Conservation (phyloP, 805 yeast genomes). For the Cyberlindnera japonica region DNA sequence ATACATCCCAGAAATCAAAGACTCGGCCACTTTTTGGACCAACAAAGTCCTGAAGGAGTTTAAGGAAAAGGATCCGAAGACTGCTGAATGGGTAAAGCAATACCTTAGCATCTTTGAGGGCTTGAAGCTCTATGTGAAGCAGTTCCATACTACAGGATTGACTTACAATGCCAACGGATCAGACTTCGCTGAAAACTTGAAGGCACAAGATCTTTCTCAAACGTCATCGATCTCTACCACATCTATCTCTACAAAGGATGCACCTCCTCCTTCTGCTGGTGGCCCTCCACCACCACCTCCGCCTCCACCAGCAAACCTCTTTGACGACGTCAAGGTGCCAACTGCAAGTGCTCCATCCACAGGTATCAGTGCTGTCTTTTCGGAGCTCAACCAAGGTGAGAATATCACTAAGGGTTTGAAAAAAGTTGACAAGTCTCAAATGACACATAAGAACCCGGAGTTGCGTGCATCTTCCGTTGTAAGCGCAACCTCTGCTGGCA, state of each 20-base stretch:
- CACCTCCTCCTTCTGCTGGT: conserved; percentile 79
- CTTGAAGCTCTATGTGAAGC: conserved; percentile 69
- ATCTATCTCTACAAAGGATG: conserved; percentile 34
- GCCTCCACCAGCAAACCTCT: conserved; percentile 80
- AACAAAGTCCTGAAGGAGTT: conserved; percentile 84
- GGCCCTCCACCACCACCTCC: conserved; percentile 96
- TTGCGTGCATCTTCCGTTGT: conserved; percentile 59
- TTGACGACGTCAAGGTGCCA: conserved; percentile 35
- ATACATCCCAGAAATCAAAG: conserved; percentile 77
- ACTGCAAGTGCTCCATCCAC: conserved; percentile 29
- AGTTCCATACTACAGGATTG: conserved; percentile 80
- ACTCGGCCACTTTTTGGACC: conserved; percentile 91
- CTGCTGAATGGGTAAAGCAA: conserved; percentile 77
- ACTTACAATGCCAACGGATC: conserved; percentile 68
- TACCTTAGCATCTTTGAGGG: conserved; percentile 64
- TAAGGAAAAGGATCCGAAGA: conserved; percentile 64
- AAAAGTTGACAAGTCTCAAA: conserved; percentile 89
- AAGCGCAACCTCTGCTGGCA: conserved; percentile 30
- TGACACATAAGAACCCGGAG: conserved; percentile 90
- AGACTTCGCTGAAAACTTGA: conserved; percentile 49
- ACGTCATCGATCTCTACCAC: conserved; percentile 33
- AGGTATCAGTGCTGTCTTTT: conserved; percentile 86
- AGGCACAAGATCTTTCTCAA: conserved; percentile 27
- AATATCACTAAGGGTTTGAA: conserved; percentile 78
- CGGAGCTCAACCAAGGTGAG: conserved; percentile 85